Base-by-base conservation (phyloP, 2,329 filamentous ascomycete genomes). In the Daldinia eschscholtzii region DNA sequence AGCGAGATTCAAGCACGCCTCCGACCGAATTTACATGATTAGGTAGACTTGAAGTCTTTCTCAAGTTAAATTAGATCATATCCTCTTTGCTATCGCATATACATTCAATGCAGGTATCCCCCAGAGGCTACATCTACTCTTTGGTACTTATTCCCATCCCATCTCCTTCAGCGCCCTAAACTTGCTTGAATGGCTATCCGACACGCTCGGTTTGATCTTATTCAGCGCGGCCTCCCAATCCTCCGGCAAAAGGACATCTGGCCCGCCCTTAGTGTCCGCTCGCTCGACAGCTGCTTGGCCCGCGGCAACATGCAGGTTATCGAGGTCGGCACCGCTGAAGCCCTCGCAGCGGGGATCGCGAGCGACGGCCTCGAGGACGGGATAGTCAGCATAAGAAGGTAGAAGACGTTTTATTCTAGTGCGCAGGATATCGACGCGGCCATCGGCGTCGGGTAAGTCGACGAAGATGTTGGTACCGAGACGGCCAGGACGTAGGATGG, bases 401-500 rank as follows among this genome's bases (percentile, higher is more conserved):
- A 79, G 57, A 7, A 76, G 61, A 23, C 75, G 76, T 9, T 70
- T 82, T 76, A 65, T 91, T 77, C 2, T 73, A 0, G 94, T 93
- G 62, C 86, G 86, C 23, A 99, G 84, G 68, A 99, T 99, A 64
- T 97, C 93, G 0, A 92, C 92, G 13, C 96, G 87, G 78, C 97
- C 94, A 6, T 90, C 85, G 0, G 91, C 84, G 28, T 89, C 91
- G 0, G 96, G 96, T 0, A 98, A 83, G 75, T 96, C 94, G 42
- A 99, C 92, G 74, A 95, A 98, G 28, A 98, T 86, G n/a, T 91
- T 88, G 0, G 91, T 95, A 71, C 94, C 95, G 1, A 99, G 86
- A 28, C 96, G 91, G 0, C 96, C 96, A 0, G 96, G 95, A 0
- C 96, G 91, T 10, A 98, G 87, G 89, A 99, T 97, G 1, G 96